phyloP scores from a whole-genome alignment of 164 flowering plant species.

The Vitis rupestris region DNA sequence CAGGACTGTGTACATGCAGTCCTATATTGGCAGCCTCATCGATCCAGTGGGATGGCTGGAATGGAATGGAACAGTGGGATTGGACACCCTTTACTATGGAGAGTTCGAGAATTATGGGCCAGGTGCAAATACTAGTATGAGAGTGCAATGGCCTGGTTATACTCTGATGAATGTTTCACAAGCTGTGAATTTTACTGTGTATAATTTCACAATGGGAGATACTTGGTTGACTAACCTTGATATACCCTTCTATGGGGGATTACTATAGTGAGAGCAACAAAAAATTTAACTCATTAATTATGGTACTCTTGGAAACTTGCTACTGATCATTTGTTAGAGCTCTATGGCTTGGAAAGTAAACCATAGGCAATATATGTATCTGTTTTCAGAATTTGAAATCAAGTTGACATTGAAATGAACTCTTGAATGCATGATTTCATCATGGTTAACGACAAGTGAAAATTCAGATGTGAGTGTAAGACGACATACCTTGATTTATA shows the following conservation, averaged over 20 bases:
- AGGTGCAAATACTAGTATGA: slow-evolving; percentile 37
- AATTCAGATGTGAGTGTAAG: too few species aligned
- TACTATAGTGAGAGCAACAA: neutral
- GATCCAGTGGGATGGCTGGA: slow-evolving; percentile 43
- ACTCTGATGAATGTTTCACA: slow-evolving; percentile 33
- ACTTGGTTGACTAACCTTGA: slow-evolving; percentile 46
- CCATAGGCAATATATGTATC: too few species aligned
- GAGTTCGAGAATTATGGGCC: slow-evolving; percentile 53
- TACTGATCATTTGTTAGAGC: too few species aligned
- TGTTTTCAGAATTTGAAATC: too few species aligned
- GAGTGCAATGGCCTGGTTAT: slow-evolving; percentile 56
- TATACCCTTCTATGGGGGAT: slow-evolving; percentile 43
- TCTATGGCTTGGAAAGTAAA: too few species aligned
- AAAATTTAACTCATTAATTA: too few species aligned
- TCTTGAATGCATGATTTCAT: too few species aligned
- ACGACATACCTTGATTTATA: too few species aligned
- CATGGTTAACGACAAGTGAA: too few species aligned
- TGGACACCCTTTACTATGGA: slow-evolving; percentile 43
- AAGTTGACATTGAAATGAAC: too few species aligned
- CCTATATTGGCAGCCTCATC: slow-evolving; percentile 35
- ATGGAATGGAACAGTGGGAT: slow-evolving; percentile 42
- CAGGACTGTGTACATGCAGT: slow-evolving; percentile 48
- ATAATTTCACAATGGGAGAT: slow-evolving; percentile 43
- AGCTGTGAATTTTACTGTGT: slow-evolving; percentile 46
- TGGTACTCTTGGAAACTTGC: too few species aligned